Base-by-base conservation (phyloP, 306 rosid species). In the Prunus mongolica region DNA sequence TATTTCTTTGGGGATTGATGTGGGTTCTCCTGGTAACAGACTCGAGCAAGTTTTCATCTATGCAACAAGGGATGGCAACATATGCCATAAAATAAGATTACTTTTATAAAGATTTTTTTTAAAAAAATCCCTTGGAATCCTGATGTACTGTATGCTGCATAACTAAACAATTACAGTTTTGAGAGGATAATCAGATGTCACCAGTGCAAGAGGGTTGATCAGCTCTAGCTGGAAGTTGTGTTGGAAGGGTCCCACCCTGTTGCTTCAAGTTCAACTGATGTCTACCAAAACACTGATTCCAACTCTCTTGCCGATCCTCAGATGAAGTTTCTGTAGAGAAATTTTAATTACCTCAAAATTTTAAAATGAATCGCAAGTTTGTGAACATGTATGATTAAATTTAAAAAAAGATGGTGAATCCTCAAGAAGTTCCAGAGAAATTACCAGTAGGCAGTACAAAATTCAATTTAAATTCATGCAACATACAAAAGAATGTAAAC, bases 211-310 rank as follows among this genome's bases (percentile, higher is more conserved):
- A 86, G 74, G 98, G 98, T 69, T 88, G 88, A 85, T 89, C 93
- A 79, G 98, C 98, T 88, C 90, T 74, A 45, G 88, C 88, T 77
- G 97, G 98, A 85, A 93, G 97, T 85, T 93, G 90, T 51, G 87
- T 84, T 71, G 98, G 98, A 87, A 93, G 87, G 73, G 97, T 68
- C 5, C 83, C 85, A 83, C 80, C 83, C 20, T 78, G 87, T 63
- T 78, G 89, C 80, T 86, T 91, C 51, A 47, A 62, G 80, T 86
- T 91, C 55, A 47, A 62, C 60, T 70, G 92, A 86, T 75, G 84
- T 89, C 88, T 88, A 69, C 69, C 76, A 82, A 13, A 47, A 60
- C 85, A 87, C 69, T 88, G 92, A 78, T 83, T 85, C 98, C 93
- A 76, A 83, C 65, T 79, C 62, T 93, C 97, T 32, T 74, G 90